Conservation (phyloP, 768 basidiomycete species). For the Rhizopogon vinicolor region DNA sequence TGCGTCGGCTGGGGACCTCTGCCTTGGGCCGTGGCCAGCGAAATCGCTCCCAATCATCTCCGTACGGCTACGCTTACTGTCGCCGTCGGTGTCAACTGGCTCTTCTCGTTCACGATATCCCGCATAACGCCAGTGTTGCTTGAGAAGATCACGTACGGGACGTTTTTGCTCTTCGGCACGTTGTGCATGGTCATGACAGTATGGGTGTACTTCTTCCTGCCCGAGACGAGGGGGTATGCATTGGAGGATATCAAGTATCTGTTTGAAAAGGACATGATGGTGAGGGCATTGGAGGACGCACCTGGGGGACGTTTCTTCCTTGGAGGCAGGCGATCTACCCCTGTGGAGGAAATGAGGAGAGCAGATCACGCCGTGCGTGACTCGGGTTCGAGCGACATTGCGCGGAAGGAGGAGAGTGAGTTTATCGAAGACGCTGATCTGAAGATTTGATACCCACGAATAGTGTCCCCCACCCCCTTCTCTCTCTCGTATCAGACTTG, state of each 20-base stretch:
- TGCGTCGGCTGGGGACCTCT: conserved; percentile 36
- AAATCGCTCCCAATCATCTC: conserved; percentile 39
- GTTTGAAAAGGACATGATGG: conserved; percentile 34
- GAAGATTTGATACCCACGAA: background rate
- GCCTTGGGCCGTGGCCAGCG: conserved; percentile 25
- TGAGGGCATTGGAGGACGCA: conserved; percentile 35
- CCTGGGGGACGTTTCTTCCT: conserved; percentile 35
- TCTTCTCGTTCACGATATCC: conserved; percentile 43
- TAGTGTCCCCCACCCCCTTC: too few species aligned
- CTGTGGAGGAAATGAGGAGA: conserved; percentile 12
- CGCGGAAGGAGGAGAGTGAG: background rate
- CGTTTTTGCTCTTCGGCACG: conserved; percentile 38
- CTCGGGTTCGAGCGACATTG: background rate
- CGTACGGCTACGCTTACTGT: conserved; percentile 33
- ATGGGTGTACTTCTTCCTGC: conserved; percentile 41
- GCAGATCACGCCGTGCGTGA: background rate
- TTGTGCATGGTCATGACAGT: conserved; percentile 37
- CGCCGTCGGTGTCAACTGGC: conserved; percentile 39
- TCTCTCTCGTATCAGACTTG: too few species aligned
- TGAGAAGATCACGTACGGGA: conserved; percentile 31
- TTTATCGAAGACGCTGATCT: background rate
- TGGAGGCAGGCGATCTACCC: conserved; percentile 13
- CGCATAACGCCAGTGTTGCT: conserved; percentile 38
- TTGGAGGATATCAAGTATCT: conserved; percentile 43
- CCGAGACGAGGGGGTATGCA: conserved; percentile 41